Conservation (phyloP, 2,329 filamentous ascomycete species). For the Mollisia scopiformis region DNA sequence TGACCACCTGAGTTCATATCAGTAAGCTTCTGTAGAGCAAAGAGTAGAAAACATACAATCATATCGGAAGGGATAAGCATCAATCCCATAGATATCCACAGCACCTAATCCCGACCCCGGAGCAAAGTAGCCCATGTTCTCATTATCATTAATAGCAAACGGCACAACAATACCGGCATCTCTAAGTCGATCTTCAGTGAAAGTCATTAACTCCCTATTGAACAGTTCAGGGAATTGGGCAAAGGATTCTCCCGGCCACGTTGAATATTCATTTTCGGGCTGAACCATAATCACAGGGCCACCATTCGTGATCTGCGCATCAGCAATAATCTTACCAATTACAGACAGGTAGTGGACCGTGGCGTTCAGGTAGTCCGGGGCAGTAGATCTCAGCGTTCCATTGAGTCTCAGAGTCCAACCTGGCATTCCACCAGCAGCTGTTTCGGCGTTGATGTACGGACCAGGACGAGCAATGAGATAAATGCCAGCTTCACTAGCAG, state of each 20-base stretch:
- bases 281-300: slow-evolving; percentile 76
- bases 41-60: neutral
- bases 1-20: neutral
- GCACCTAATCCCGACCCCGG: slow-evolving; percentile 18
- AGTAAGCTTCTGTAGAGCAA: neutral
- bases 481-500: slow-evolving; percentile 70
- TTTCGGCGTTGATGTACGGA: slow-evolving; percentile 73
- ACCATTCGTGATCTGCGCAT: slow-evolving; percentile 77
- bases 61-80: slow-evolving; percentile 39
- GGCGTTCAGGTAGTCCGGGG: slow-evolving; percentile 55
- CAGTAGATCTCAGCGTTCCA: slow-evolving; percentile 36
- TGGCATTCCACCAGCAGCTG: slow-evolving; percentile 74
- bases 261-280: slow-evolving; percentile 76
- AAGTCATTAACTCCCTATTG: neutral
- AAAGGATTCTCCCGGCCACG: slow-evolving; percentile 24
- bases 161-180: slow-evolving; percentile 72
- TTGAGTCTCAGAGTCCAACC: slow-evolving; percentile 65
- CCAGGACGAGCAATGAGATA: slow-evolving; percentile 73
- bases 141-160: slow-evolving; percentile 73
- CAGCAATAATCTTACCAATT: slow-evolving; percentile 66
- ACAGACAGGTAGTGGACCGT: slow-evolving; percentile 60
- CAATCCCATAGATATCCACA: slow-evolving; percentile 33
- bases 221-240: neutral
- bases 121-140: slow-evolving; percentile 6
- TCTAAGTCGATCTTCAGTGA: neutral